Conservation (phyloP, 2,329 filamentous ascomycete species). For the Alternaria dauci region DNA sequence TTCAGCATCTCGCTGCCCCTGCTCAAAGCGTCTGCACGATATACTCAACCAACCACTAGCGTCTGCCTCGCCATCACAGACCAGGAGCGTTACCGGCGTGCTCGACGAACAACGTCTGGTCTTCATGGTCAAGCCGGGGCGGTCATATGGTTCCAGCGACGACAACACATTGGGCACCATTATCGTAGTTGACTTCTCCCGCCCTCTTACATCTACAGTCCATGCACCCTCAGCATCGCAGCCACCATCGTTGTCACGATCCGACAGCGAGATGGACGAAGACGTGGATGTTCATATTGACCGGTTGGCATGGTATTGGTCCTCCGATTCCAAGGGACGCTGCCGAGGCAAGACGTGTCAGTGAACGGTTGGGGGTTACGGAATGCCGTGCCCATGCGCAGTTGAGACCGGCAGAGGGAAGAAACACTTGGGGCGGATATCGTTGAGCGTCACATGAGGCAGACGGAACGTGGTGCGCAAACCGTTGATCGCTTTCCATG, state of each 20-base stretch:
- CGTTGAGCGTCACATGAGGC: slow-evolving; percentile 9
- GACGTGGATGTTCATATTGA: neutral
- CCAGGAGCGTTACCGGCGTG: slow-evolving; percentile 35
- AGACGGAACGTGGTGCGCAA: neutral
- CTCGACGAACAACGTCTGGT: slow-evolving; percentile 47
- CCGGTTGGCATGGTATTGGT: slow-evolving; percentile 20
- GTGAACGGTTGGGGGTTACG: neutral
- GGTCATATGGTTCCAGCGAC: slow-evolving; percentile 30
- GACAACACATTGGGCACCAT: slow-evolving; percentile 37
- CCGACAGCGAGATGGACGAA: slow-evolving; percentile 15
- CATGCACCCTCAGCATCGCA: neutral
- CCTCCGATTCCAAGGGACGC: slow-evolving; percentile 8
- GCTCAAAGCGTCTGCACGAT: slow-evolving; percentile 39
- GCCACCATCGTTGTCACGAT: slow-evolving; percentile 2
- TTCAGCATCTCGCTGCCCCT: slow-evolving; percentile 34
- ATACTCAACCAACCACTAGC: slow-evolving; percentile 43
- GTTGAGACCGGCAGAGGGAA: neutral
- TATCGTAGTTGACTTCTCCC: slow-evolving; percentile 45
- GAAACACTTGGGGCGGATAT: neutral
- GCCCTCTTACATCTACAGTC: slow-evolving; percentile 7
- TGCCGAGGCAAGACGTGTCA: slow-evolving; percentile 19
- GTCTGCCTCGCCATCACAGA: slow-evolving; percentile 8
- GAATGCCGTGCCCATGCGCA: neutral
- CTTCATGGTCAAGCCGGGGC: slow-evolving; percentile 43
- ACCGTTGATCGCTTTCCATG: neutral